Evolutionary conservation across 176 grass and related monocot species (phyloP).

Genomic region (Eremochloa ophiuroides): DNA sequence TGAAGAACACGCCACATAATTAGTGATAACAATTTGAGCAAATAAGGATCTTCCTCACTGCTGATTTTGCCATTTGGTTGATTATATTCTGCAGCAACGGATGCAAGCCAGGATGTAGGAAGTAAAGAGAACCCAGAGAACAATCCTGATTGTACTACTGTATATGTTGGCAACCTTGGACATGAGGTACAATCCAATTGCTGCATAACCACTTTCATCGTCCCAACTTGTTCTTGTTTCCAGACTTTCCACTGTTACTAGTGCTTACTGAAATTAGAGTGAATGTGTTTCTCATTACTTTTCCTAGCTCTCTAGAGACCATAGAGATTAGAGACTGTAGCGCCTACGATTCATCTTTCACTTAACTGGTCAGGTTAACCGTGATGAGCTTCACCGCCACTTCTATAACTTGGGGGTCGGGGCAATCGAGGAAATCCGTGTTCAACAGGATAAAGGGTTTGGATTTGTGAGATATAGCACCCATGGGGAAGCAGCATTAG

Average conservation of each 20-base stretch:
- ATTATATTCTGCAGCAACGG: conserved; percentile 33
- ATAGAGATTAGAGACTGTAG: background rate
- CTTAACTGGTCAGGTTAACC: conserved; percentile 54
- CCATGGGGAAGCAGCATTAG: conserved; percentile 72
- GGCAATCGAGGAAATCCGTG: conserved; percentile 74
- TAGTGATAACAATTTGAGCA: background rate
- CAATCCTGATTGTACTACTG: conserved; percentile 80
- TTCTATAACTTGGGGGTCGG: conserved; percentile 74
- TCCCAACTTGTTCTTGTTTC: background rate
- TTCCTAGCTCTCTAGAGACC: background rate
- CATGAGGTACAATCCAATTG: conserved; percentile 55
- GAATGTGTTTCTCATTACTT: conserved; percentile 12
- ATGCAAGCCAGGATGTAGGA: conserved; percentile 48
- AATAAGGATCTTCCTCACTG: background rate
- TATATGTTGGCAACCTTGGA: conserved; percentile 80
- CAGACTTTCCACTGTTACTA: background rate
- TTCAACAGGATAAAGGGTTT: conserved; percentile 84
- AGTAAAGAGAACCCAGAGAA: conserved; percentile 69
- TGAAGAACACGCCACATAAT: background rate
- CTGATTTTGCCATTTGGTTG: background rate
- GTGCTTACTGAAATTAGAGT: background rate
- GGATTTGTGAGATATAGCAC: conserved; percentile 77
- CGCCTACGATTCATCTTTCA: conserved; percentile 19
- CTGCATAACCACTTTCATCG: background rate
- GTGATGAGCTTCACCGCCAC: conserved; percentile 77